Evolutionary conservation across 495 filamentous ascomycete genomes (phyloP).

Genomic region (Talaromyces liani): DNA sequence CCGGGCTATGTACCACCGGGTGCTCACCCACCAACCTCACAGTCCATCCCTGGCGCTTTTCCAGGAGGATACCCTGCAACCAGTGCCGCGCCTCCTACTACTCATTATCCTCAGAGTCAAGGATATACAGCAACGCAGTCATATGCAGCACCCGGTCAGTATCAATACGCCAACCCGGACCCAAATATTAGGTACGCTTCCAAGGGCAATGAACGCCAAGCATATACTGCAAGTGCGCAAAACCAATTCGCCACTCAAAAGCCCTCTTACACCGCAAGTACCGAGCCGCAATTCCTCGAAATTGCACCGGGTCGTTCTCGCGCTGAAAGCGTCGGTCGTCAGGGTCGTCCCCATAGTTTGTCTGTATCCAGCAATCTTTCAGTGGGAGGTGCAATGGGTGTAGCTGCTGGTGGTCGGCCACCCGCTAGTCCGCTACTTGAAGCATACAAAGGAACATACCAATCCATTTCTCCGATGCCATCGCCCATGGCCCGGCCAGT

Average conservation of each 20-base stretch:
- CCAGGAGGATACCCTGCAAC: conserved; percentile 21
- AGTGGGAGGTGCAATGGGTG: conserved; percentile 14
- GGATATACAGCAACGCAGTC: conserved; percentile 12
- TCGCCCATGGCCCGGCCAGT: conserved; percentile 54
- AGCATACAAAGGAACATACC: conserved; percentile 90
- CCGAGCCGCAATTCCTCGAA: conserved; percentile 34
- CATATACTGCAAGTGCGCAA: conserved; percentile 14
- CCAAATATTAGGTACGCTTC: conserved; percentile 37
- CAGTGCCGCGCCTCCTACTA: conserved; percentile 11
- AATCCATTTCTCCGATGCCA: conserved; percentile 92
- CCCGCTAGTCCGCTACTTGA: conserved; percentile 82
- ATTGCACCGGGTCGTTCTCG: conserved; percentile 27
- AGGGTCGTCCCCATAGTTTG: conserved; percentile 25
- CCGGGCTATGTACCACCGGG: conserved; percentile 34
- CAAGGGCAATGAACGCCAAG: conserved; percentile 24
- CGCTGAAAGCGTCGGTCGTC: conserved; percentile 14
- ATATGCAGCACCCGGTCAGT: conserved; percentile 29
- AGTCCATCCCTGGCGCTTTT: conserved; percentile 34
- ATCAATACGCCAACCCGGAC: conserved; percentile 38
- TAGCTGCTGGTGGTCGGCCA: conserved; percentile 31
- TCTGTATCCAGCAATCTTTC: conserved; percentile 35
- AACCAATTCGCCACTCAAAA: conserved; percentile 15
- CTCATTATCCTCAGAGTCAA: neutral
- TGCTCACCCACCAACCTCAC: conserved; percentile 20
- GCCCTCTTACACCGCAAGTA: conserved; percentile 20